These are phyloP conservation scores for Anthracocystis panici-leucophaei DNA, from an alignment of 1,284 basidiomycete genomes.

Conservation along the genomic window DNA sequence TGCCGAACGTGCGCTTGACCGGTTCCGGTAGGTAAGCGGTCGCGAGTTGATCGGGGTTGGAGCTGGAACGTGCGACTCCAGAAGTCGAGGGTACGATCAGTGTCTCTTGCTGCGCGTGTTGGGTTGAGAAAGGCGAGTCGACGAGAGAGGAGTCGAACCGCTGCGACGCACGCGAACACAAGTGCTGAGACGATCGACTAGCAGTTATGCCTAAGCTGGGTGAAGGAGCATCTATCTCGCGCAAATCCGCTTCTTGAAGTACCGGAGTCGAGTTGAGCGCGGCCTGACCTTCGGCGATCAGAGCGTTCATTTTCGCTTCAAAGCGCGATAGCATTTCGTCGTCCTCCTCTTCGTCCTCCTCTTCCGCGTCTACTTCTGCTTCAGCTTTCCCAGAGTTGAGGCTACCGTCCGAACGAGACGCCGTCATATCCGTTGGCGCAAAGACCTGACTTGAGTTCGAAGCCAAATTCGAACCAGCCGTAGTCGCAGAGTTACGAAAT, in stretches of 20 bases:
- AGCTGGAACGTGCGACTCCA: slow-evolving; percentile 10
- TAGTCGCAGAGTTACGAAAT: slow-evolving; percentile 1
- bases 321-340: slow-evolving; percentile 53
- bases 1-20: slow-evolving; percentile 31
- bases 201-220: slow-evolving; percentile 15
- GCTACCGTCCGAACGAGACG: neutral
- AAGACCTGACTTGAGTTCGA: slow-evolving; percentile 3
- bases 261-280: slow-evolving; percentile 51
- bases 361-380: neutral
- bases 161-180: slow-evolving; percentile 14
- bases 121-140: slow-evolving; percentile 15
- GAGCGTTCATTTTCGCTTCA: slow-evolving; percentile 50
- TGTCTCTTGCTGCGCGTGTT: neutral
- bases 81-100: neutral
- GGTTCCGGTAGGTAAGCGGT: slow-evolving; percentile 27
- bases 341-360: slow-evolving; percentile 38
- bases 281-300: slow-evolving; percentile 56
- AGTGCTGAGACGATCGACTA: slow-evolving; percentile 8
- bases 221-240: slow-evolving; percentile 35
- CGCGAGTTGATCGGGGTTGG: slow-evolving; percentile 14
- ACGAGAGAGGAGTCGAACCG: slow-evolving; percentile 17
- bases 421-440: neutral
- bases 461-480: neutral
- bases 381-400: neutral
- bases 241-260: slow-evolving; percentile 40